Base-by-base conservation (phyloP, 768 basidiomycete species). In the Exidia glandulosa region DNA sequence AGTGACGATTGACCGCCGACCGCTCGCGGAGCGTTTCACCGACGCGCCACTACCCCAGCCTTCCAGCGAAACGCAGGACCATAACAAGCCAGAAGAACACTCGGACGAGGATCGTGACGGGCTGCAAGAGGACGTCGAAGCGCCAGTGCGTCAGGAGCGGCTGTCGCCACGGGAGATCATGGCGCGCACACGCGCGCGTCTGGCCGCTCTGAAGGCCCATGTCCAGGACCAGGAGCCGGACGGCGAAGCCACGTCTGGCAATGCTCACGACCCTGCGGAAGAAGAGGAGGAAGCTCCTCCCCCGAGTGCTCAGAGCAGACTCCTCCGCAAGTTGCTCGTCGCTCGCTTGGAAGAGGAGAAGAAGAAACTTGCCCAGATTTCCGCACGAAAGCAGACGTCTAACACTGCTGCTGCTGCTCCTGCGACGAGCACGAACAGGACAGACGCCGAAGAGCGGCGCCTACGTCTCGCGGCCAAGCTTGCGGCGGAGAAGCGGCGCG, bases 311-410 rank as follows among this genome's bases (percentile, higher is more conserved):
- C 50, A 54, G 30, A 31, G 2, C 25, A 25, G 12, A 9, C 25
- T 27, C 56, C 60, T 63, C 61, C 78, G 77, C 57, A 65, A 71
- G 56, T 68, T 66, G 65, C 69, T 82, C 60, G 70, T 81, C 58
- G 66, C 65, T 60, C 75, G 72, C 66, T 73, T 83, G 59, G 70
- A 74, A 61, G 68, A 72, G 62, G 81, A 80, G 70, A 79, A 76
- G 69, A 61, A 60, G 61, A 60, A 29, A 27, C 50, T 54, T 25
- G 50, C 50, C 6, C 12, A 23, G 25, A 27, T 25, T 9, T 54
- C 50, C 12, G 50, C 30, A 14, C 27, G 19, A 37, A 19, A 37
- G 19, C 9, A 37, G 19, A 37, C 10, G 10, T 10, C 9, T 9
- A 9, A 37, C 19, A 10, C 19, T 9, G 10, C 36, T 37, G 9